phyloP scores from a whole-genome alignment of 202 grass and related monocot species.

The Cymbopogon flexuosus region DNA sequence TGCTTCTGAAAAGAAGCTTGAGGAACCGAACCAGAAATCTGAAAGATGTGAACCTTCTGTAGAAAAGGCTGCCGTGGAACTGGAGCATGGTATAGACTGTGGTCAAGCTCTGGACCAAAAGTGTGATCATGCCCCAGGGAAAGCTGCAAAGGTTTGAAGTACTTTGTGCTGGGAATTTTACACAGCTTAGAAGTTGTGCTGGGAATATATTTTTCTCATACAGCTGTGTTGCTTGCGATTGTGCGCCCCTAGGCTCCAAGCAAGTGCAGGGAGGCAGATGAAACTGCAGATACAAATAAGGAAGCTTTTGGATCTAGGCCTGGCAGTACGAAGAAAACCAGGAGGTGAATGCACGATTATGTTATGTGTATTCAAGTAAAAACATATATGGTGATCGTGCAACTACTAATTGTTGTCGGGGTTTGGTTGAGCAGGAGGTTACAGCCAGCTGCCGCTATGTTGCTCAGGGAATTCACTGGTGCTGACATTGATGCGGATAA shows the following conservation, averaged over 20 bases:
- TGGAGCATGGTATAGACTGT: conserved; percentile 25
- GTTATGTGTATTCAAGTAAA: background rate
- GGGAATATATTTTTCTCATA: background rate
- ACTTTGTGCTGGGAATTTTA: background rate
- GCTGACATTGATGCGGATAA: conserved; percentile 37
- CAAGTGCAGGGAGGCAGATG: conserved; percentile 10
- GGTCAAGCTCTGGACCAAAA: background rate
- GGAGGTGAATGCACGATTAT: conserved; percentile 35
- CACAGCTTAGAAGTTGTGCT: background rate
- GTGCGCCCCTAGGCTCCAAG: conserved; percentile 7
- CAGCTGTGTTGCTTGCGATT: background rate
- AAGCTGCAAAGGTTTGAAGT: background rate
- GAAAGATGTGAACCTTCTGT: conserved; percentile 11
- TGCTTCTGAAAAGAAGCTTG: conserved; percentile 14
- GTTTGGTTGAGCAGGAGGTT: conserved; percentile 53
- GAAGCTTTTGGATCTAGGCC: conserved; percentile 8
- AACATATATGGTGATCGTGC: background rate
- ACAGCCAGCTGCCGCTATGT: conserved; percentile 52
- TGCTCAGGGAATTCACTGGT: conserved; percentile 62
- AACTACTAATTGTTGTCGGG: background rate
- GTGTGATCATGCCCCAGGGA: background rate
- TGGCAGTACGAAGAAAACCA: conserved; percentile 26
- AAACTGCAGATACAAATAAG: conserved; percentile 1
- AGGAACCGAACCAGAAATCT: background rate
- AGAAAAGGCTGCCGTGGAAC: conserved; percentile 22